phyloP scores from a whole-genome alignment of 495 filamentous ascomycete species.

The Tuber magnatum region DNA sequence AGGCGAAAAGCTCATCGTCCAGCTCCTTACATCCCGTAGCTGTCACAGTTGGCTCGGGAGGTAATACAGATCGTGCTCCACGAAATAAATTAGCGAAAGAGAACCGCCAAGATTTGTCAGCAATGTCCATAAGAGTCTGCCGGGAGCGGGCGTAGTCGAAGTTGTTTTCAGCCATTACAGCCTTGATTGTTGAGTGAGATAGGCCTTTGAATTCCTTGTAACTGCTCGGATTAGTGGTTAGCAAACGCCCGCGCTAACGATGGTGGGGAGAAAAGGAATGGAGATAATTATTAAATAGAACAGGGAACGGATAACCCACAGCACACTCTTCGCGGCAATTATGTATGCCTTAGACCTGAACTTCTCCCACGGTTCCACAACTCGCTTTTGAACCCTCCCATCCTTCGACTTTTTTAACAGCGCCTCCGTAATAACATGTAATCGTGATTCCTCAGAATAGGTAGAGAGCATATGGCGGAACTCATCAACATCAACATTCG shows the following conservation, averaged over 20 bases:
- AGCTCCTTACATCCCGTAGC: slow-evolving; percentile 70
- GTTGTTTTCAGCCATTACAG: slow-evolving; percentile 85
- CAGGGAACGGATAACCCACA: slow-evolving; percentile 40
- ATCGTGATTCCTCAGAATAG: slow-evolving; percentile 72
- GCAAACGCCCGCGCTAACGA: not conserved
- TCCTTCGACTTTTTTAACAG: slow-evolving; percentile 55
- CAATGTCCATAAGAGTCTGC: slow-evolving; percentile 64
- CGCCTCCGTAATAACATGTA: slow-evolving; percentile 78
- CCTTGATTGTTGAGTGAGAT: slow-evolving; percentile 70
- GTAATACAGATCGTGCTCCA: slow-evolving; percentile 51
- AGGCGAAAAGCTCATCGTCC: slow-evolving; percentile 66
- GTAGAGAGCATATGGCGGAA: slow-evolving; percentile 79
- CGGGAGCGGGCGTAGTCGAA: slow-evolving; percentile 75
- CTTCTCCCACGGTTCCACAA: slow-evolving; percentile 53
- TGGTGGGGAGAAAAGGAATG: not conserved
- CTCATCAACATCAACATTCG: slow-evolving; percentile 80
- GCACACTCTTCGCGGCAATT: slow-evolving; percentile 54
- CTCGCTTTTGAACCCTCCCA: slow-evolving; percentile 22
- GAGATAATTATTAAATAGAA: not conserved
- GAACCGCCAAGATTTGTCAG: slow-evolving; percentile 77
- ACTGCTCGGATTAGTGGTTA: slow-evolving; percentile 37
- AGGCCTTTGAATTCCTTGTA: slow-evolving; percentile 77
- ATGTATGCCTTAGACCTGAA: slow-evolving; percentile 72
- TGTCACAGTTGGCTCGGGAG: slow-evolving; percentile 57
- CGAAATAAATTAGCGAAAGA: slow-evolving; percentile 67